Evolutionary conservation across 768 basidiomycete species (phyloP).

Genomic region (Podaxis mareebaensis): DNA sequence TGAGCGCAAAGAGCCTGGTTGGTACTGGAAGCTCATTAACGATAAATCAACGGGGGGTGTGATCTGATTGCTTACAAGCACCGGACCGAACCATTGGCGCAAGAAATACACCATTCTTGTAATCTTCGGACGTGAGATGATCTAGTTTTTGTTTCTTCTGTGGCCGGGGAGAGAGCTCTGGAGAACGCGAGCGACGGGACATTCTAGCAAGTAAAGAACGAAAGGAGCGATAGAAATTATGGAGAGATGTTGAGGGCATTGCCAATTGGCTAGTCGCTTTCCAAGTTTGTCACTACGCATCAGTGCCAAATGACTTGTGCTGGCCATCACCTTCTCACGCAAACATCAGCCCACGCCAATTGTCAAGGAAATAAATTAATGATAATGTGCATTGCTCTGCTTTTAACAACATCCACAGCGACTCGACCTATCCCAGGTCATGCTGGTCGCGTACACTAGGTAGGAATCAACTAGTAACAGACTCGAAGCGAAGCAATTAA

Average conservation of each 20-base stretch:
- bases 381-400: conserved; percentile 17
- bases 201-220: conserved; percentile 30
- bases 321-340: conserved; percentile 17
- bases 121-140: conserved; percentile 70
- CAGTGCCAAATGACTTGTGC: conserved; percentile 3
- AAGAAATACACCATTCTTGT: conserved; percentile 88
- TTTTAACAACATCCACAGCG: conserved; percentile 16
- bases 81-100: conserved; percentile 99
- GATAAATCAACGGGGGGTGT: conserved; percentile 17
- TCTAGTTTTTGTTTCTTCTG: conserved; percentile 57
- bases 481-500: conserved; percentile 8
- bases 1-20: conserved; percentile 81
- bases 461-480: conserved; percentile 14
- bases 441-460: conserved; percentile 17
- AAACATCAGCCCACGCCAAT: not conserved
- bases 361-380: conserved; percentile 9
- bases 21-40: conserved; percentile 56
- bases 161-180: conserved; percentile 47
- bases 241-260: not conserved
- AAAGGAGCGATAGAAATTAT: conserved; percentile 1
- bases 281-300: not conserved
- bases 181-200: conserved; percentile 53
- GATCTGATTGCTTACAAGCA: conserved; percentile 56
- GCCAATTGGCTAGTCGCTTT: not conserved
- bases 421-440: conserved; percentile 14